Conservation (phyloP, 352 stramenopile genomes). For the Pythium myriotylum region DNA sequence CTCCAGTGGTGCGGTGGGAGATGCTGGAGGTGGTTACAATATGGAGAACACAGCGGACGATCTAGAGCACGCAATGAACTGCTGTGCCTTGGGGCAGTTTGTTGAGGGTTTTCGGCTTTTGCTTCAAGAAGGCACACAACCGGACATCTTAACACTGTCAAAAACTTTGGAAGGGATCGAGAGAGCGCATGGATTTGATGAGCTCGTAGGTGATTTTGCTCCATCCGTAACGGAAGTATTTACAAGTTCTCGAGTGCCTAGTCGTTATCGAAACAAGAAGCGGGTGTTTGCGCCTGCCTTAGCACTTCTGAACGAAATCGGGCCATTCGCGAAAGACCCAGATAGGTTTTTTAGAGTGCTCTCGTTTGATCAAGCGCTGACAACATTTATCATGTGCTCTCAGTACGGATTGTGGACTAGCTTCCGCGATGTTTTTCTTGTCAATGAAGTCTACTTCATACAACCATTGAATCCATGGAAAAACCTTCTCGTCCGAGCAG, state of each 20-base stretch:
- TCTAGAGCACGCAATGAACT: slow-evolving; percentile 41
- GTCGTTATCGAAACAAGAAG: slow-evolving; percentile 22
- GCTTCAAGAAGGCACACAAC: slow-evolving; percentile 31
- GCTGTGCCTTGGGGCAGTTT: slow-evolving; percentile 43
- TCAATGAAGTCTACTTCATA: slow-evolving; percentile 36
- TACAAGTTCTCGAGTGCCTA: background rate
- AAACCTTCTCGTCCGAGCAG: slow-evolving; percentile 42
- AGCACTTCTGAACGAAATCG: slow-evolving; percentile 35
- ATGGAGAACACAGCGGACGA: slow-evolving; percentile 39
- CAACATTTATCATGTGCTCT: slow-evolving; percentile 50
- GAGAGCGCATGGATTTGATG: slow-evolving; percentile 13
- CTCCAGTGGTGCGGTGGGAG: slow-evolving; percentile 9
- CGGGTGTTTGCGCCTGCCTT: slow-evolving; percentile 24
- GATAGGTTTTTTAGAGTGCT: slow-evolving; percentile 41
- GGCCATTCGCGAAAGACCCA: slow-evolving; percentile 31
- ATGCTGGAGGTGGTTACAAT: slow-evolving; percentile 46
- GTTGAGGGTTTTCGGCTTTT: slow-evolving; percentile 44
- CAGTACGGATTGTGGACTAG: slow-evolving; percentile 55
- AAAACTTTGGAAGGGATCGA: slow-evolving; percentile 36
- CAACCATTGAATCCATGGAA: slow-evolving; percentile 51
- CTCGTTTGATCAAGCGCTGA: slow-evolving; percentile 47
- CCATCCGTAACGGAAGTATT: slow-evolving; percentile 4
- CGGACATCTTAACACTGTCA: slow-evolving; percentile 40
- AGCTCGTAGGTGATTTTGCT: background rate
- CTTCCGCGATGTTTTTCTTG: slow-evolving; percentile 43